These are phyloP conservation scores for Penicillium nucicola DNA, from an alignment of 495 filamentous ascomycete genomes.

Conservation along the genomic window DNA sequence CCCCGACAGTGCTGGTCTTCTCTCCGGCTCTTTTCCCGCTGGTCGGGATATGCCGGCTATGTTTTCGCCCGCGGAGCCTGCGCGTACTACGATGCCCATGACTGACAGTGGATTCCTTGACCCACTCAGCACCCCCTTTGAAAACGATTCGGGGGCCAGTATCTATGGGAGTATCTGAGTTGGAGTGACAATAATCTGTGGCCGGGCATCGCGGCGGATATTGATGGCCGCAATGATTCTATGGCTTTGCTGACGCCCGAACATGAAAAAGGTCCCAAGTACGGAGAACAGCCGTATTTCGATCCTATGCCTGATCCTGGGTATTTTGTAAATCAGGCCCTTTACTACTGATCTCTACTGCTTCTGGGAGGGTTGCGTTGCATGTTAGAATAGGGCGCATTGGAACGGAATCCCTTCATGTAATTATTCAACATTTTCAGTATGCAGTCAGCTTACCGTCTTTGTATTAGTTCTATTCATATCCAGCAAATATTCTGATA, in stretches of 20 bases:
- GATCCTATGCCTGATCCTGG: slow-evolving; percentile 23
- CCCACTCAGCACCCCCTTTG: slow-evolving; percentile 23
- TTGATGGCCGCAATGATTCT: slow-evolving; percentile 23
- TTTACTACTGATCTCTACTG: slow-evolving; percentile 16
- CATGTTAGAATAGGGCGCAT: slow-evolving; percentile 10
- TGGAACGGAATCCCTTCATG: not conserved
- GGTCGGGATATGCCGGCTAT: slow-evolving; percentile 16
- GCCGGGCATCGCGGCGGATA: slow-evolving; percentile 28
- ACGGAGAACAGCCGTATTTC: slow-evolving; percentile 25
- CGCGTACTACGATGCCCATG: slow-evolving; percentile 14
- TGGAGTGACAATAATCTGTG: slow-evolving; percentile 40
- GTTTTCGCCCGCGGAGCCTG: slow-evolving; percentile 20
- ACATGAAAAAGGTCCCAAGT: slow-evolving; percentile 31
- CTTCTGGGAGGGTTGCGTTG: not conserved
- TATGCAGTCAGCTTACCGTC: too few species aligned
- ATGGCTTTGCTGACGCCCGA: slow-evolving; percentile 25
- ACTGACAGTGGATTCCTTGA: slow-evolving; percentile 27
- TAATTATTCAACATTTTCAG: too few species aligned
- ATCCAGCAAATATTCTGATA: too few species aligned
- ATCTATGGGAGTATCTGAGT: slow-evolving; percentile 44
- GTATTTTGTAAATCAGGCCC: slow-evolving; percentile 27
- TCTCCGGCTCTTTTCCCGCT: slow-evolving; percentile 11
- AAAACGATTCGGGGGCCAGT: slow-evolving; percentile 35
- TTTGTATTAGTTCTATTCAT: too few species aligned
- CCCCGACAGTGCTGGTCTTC: slow-evolving; percentile 1